These are phyloP conservation scores for Mycena metata DNA, from an alignment of 768 basidiomycete genomes.

Conservation along the genomic window DNA sequence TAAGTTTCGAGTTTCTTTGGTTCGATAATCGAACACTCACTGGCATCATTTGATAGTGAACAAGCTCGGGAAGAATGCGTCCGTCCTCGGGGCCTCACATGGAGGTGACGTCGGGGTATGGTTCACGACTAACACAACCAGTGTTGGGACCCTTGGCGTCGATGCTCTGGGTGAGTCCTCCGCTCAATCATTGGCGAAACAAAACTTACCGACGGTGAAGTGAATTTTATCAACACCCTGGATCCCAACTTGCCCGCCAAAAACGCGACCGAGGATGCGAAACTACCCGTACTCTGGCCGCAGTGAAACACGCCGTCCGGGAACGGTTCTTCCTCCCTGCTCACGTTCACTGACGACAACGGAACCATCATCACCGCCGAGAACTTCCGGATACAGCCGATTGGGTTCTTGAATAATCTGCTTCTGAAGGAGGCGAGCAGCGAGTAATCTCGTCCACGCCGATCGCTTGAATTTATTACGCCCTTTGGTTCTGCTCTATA, in stretches of 20 bases:
- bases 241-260: slow-evolving; percentile 42
- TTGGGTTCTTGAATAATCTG: not conserved
- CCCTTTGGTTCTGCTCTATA: no score
- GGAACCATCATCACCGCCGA: not conserved
- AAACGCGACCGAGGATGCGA: not conserved
- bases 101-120: slow-evolving; percentile 28
- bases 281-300: slow-evolving; percentile 35
- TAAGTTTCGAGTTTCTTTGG: slow-evolving; percentile 37
- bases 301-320: slow-evolving; percentile 25
- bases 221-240: slow-evolving; percentile 34
- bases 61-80: slow-evolving; percentile 46
- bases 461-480: no score
- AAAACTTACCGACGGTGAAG: not conserved
- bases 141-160: not conserved
- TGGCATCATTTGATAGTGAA: slow-evolving; percentile 41
- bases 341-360: slow-evolving; percentile 1
- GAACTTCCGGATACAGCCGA: slow-evolving; percentile 11
- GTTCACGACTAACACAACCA: slow-evolving; percentile 6
- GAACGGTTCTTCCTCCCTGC: not conserved
- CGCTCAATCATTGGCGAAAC: no score
- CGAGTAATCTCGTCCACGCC: no score
- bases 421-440: not conserved
- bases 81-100: slow-evolving; percentile 45
- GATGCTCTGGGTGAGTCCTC: slow-evolving; percentile 8
- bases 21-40: no score